phyloP scores from a whole-genome alignment of 2,329 filamentous ascomycete genomes.

The Colletotrichum camelliae region DNA sequence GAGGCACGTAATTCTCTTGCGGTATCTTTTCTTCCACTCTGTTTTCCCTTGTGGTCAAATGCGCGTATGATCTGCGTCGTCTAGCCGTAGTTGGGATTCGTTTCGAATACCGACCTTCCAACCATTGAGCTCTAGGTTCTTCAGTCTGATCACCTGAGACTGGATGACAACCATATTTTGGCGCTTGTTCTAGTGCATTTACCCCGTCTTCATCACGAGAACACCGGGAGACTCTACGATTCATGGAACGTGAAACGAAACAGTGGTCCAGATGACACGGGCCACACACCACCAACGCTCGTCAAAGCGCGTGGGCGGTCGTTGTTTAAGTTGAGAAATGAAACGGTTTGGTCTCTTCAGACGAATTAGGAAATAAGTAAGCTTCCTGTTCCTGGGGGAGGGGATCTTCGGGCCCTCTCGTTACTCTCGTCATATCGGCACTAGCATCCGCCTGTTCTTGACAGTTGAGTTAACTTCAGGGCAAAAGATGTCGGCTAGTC shows the following conservation, averaged over 20 bases:
- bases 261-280: background rate
- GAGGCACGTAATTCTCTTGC: no score
- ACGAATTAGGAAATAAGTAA: background rate
- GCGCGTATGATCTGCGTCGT: background rate
- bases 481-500: background rate
- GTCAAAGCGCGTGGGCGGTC: background rate
- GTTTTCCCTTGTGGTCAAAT: background rate
- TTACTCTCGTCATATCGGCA: background rate
- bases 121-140: background rate
- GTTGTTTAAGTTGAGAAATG: background rate
- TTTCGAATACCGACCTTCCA: background rate
- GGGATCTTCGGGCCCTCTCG: background rate
- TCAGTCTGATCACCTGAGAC: background rate
- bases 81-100: background rate
- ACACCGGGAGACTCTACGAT: background rate
- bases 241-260: slow-evolving; percentile 11
- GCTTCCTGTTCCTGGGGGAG: background rate
- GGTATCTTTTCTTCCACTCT: background rate
- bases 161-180: background rate
- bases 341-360: background rate
- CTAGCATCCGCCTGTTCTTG: background rate
- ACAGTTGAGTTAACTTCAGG: background rate
- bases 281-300: background rate
- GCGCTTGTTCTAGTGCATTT: background rate
- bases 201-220: background rate